Evolutionary conservation across 2,329 filamentous ascomycete species (phyloP).

Genomic region (Macrophomina pseudophaseolina): DNA sequence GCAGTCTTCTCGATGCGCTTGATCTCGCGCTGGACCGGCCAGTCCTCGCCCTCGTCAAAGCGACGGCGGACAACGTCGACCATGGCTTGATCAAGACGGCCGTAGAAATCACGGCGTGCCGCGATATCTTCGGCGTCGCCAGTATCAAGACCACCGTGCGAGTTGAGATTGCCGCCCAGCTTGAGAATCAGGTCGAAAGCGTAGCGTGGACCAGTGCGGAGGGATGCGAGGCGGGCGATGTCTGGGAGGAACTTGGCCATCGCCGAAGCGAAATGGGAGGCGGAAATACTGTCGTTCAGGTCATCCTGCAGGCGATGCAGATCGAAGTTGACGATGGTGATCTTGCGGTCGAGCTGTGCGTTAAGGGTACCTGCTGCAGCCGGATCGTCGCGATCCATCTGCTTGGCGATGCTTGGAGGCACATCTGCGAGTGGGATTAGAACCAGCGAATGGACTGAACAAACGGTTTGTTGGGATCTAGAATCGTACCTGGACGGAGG

Average conservation of each 20-base stretch:
- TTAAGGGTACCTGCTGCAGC: constrained; percentile 58
- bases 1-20: constrained; percentile 63
- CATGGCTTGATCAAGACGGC: constrained; percentile 55
- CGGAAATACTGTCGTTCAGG: constrained; percentile 59
- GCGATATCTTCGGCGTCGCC: constrained; percentile 54
- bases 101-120: constrained; percentile 58
- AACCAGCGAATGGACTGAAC: neutral
- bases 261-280: constrained; percentile 58
- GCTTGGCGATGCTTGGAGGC: constrained; percentile 56
- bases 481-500: constrained; percentile 54
- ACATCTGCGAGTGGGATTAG: constrained; percentile 49
- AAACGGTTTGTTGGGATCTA: neutral
- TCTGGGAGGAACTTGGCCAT: constrained; percentile 62
- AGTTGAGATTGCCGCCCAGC: constrained; percentile 61
- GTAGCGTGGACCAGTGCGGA: constrained; percentile 54
- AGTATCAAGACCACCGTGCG: constrained; percentile 57
- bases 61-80: constrained; percentile 57
- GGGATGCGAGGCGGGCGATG: constrained; percentile 55
- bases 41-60: constrained; percentile 58
- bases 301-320: constrained; percentile 62
- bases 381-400: constrained; percentile 57
- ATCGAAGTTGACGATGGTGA: constrained; percentile 63
- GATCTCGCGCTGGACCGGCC: constrained; percentile 58
- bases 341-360: constrained; percentile 63
- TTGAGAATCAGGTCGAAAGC: constrained; percentile 62